Percentiles rank a stretch among this genome's conserved stretches.
These are phyloP conservation scores for Clarkia xantiana DNA, from an alignment of 345 rosid genomes.

Conservation along the genomic window DNA sequence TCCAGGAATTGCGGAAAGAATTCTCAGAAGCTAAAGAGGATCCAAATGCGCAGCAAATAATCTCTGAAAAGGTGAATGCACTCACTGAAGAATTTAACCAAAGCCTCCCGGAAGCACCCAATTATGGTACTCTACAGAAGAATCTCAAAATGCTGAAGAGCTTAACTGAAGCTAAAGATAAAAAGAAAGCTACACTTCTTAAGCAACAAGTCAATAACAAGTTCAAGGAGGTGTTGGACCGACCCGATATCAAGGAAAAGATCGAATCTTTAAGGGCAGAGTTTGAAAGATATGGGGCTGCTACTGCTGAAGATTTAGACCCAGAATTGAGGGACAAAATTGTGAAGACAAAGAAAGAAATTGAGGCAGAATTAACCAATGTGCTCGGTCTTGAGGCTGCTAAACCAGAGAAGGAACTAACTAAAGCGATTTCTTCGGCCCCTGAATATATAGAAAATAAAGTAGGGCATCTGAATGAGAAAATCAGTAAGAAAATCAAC, in stretches of 20 bases:
- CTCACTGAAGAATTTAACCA: slow-evolving; percentile 44
- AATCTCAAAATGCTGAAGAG: slow-evolving; percentile 66
- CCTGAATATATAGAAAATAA: slow-evolving; percentile 23
- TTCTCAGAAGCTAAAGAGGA: slow-evolving; percentile 34
- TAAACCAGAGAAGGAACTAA: slow-evolving; percentile 18
- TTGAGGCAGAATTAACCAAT: slow-evolving; percentile 35
- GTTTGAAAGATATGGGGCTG: slow-evolving; percentile 32
- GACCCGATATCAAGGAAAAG: slow-evolving; percentile 49
- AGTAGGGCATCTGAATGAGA: slow-evolving; percentile 35
- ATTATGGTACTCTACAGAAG: slow-evolving; percentile 39
- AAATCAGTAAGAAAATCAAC: slow-evolving; percentile 40
- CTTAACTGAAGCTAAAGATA: slow-evolving; percentile 43
- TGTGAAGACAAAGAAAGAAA: slow-evolving; percentile 28
- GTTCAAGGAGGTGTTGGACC: slow-evolving; percentile 39
- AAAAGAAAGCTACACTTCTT: slow-evolving; percentile 16
- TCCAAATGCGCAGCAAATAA: slow-evolving; percentile 45
- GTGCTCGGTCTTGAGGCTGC: slow-evolving; percentile 33
- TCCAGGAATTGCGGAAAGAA: slow-evolving; percentile 30
- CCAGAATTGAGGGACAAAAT: slow-evolving; percentile 41
- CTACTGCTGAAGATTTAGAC: slow-evolving; percentile 38
- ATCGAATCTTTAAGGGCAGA: slow-evolving; percentile 48
- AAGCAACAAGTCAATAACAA: slow-evolving; percentile 43
- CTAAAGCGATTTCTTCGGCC: slow-evolving; percentile 18
- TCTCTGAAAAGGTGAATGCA: slow-evolving; percentile 44
- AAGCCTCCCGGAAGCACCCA: slow-evolving; percentile 43